phyloP scores from a whole-genome alignment of 1,284 basidiomycete genomes.

The Ganoderma lucidum region DNA sequence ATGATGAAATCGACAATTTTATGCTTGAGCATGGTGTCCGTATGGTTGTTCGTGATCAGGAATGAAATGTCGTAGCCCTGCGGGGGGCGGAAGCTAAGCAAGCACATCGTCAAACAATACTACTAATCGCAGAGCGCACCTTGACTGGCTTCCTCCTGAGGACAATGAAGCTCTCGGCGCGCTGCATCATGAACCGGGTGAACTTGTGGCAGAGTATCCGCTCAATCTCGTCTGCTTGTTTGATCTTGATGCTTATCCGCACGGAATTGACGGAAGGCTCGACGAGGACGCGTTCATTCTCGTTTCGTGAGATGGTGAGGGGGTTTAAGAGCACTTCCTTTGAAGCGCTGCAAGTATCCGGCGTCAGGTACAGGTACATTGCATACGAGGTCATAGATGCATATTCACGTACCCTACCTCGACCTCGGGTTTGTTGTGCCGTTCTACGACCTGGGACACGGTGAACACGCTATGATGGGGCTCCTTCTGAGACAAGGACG shows the following conservation, averaged over 20 bases:
- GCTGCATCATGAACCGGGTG: conserved; percentile 99
- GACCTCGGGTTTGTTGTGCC: conserved; percentile 97
- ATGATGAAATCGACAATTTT: conserved; percentile 99
- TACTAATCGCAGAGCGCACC: conserved; percentile 52
- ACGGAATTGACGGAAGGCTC: conserved; percentile 98
- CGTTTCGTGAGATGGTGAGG: conserved; percentile 93
- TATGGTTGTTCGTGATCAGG: conserved; percentile 96
- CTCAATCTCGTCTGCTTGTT: conserved; percentile 99
- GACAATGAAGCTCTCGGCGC: conserved; percentile 97
- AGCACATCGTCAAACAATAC: conserved; percentile 4
- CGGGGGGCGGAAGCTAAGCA: conserved; percentile 13
- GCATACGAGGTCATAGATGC: background rate
- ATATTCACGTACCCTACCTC: conserved; percentile 71
- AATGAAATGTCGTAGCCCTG: conserved; percentile 99
- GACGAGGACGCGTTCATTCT: conserved; percentile 96
- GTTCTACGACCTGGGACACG: conserved; percentile 81
- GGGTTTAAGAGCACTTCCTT: conserved; percentile 96
- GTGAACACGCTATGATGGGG: conserved; percentile 20
- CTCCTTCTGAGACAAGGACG: conserved; percentile 26
- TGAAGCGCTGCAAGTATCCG: conserved; percentile 65
- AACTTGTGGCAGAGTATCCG: conserved; percentile 98
- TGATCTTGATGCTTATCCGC: conserved; percentile 96
- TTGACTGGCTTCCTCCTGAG: conserved; percentile 93
- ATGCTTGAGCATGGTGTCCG: conserved; percentile 98
- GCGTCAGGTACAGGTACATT: background rate